Percentiles rank a stretch among this genome's conserved stretches.
phyloP scores from a whole-genome alignment of 805 yeast species.

The Saccharomycopsis babjevae region DNA sequence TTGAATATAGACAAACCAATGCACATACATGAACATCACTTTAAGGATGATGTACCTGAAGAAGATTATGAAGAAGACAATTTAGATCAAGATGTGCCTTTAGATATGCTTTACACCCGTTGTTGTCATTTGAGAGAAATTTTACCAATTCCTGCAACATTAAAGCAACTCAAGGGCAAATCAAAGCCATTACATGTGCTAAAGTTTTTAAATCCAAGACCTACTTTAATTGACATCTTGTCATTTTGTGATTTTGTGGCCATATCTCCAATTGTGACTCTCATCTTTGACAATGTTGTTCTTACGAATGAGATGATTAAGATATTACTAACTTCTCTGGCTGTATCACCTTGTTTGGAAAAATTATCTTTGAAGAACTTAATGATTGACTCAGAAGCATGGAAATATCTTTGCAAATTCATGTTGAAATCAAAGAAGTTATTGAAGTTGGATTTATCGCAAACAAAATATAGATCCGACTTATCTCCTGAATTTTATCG shows the following conservation, averaged over 20 bases:
- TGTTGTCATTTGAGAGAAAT: conserved; percentile 91
- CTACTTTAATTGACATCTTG: conserved; percentile 78
- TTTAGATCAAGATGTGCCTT: conserved; percentile 22
- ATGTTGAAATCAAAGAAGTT: conserved; percentile 51
- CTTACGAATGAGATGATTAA: conserved; percentile 68
- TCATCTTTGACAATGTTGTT: conserved; percentile 71
- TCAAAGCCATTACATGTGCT: conserved; percentile 68
- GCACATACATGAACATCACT: conserved; percentile 48
- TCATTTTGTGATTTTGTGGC: conserved; percentile 82
- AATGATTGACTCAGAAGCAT: conserved; percentile 58
- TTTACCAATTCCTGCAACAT: conserved; percentile 81
- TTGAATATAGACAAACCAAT: conserved; percentile 65
- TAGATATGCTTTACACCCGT: conserved; percentile 73
- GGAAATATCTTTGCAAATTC: conserved; percentile 74
- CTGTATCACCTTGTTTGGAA: conserved; percentile 54
- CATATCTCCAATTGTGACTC: conserved; percentile 70
- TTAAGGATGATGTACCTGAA: conserved; percentile 27
- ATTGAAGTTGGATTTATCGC: conserved; percentile 60
- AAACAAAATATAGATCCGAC: conserved; percentile 35
- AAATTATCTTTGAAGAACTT: conserved; percentile 74
- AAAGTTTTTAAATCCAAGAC: conserved; percentile 74
- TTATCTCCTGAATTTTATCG: conserved; percentile 34
- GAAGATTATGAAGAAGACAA: conserved; percentile 17
- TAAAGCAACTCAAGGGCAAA: conserved; percentile 66
- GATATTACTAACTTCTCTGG: conserved; percentile 58